Evolutionary conservation across 768 basidiomycete genomes (phyloP).

Genomic region (Naganishia vaughanmartiniae): DNA sequence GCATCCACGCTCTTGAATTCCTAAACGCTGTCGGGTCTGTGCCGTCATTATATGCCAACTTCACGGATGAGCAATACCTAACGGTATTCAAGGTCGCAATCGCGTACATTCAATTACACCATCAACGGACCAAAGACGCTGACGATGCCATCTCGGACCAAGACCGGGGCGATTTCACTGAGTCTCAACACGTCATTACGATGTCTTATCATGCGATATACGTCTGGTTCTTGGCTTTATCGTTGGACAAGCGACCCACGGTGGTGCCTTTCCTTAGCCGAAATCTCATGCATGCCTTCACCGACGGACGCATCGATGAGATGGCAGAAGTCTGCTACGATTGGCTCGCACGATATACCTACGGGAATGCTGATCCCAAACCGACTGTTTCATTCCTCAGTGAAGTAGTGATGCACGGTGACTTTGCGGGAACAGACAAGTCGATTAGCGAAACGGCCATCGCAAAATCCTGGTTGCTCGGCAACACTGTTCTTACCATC

Average conservation of each 20-base stretch:
- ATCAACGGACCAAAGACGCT: conserved; percentile 23
- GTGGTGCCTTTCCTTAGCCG: conserved; percentile 83
- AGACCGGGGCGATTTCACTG: conserved; percentile 57
- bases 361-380: conserved; percentile 86
- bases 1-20: conserved; percentile 93
- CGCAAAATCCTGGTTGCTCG: conserved; percentile 77
- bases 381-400: conserved; percentile 75
- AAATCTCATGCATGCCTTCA: conserved; percentile 80
- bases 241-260: conserved; percentile 71
- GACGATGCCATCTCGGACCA: conserved; percentile 29
- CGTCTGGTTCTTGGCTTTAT: conserved; percentile 87
- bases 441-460: conserved; percentile 30
- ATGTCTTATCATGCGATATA: conserved; percentile 88
- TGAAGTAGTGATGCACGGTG: conserved; percentile 71
- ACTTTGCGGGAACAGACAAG: conserved; percentile 37
- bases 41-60: conserved; percentile 75
- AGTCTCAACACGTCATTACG: conserved; percentile 85
- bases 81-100: conserved; percentile 91
- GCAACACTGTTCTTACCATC: conserved; percentile 79
- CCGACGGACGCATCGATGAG: conserved; percentile 72
- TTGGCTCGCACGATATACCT: conserved; percentile 92
- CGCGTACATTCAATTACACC: conserved; percentile 72
- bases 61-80: conserved; percentile 84
- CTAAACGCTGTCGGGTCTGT: conserved; percentile 80
- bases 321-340: conserved; percentile 96